Evolutionary conservation across 495 filamentous ascomycete genomes (phyloP).

Genomic region (Monascus purpureus): DNA sequence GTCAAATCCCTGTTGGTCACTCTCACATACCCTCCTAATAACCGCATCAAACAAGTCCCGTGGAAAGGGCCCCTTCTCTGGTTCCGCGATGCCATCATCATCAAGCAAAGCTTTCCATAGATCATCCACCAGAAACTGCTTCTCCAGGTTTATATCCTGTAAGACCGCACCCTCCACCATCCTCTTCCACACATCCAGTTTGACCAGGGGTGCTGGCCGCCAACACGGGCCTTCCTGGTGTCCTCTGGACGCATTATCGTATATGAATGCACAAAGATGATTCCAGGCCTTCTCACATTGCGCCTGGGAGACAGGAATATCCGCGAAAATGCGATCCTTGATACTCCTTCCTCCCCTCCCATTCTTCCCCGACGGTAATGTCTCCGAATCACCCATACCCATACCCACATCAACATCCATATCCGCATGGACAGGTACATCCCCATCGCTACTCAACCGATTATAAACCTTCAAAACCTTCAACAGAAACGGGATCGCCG

Average conservation of each 20-base stretch:
- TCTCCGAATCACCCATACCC: slow-evolving; percentile 5
- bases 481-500: slow-evolving; percentile 19
- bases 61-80: no score
- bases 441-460: slow-evolving; percentile 7
- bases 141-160: slow-evolving; percentile 28
- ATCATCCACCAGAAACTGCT: slow-evolving; percentile 34
- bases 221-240: slow-evolving; percentile 12
- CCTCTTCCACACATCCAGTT: slow-evolving; percentile 33
- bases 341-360: slow-evolving; percentile 1
- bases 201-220: slow-evolving; percentile 25
- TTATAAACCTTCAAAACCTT: slow-evolving; percentile 19
- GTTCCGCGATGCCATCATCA: slow-evolving; percentile 19
- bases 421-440: slow-evolving; percentile 3
- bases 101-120: slow-evolving; percentile 33
- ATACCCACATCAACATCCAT: slow-evolving; percentile 6
- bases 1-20: slow-evolving; percentile 7
- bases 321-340: slow-evolving; percentile 18
- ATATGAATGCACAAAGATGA: slow-evolving; percentile 35
- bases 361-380: not conserved
- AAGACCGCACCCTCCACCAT: slow-evolving; percentile 30
- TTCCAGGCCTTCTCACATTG: slow-evolving; percentile 35
- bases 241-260: not conserved
- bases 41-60: slow-evolving; percentile 27
- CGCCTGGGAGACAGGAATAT: slow-evolving; percentile 30
- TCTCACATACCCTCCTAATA: slow-evolving; percentile 21